Base-by-base conservation (phyloP, 352 stramenopile species). In the Nothophytophthora sp. region DNA sequence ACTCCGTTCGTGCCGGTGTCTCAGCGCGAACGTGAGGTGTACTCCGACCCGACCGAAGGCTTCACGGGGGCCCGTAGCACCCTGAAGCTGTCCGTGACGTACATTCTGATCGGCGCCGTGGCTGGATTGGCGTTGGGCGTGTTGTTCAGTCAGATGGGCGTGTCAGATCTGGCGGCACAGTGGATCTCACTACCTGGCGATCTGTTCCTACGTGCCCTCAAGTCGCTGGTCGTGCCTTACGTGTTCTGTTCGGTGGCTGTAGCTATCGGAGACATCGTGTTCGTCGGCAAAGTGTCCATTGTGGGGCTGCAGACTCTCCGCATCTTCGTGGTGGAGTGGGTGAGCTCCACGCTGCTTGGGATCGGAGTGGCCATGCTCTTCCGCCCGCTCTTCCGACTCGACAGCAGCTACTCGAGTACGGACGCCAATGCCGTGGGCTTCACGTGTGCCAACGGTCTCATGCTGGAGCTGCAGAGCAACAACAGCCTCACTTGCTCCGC, bases 191-290 rank as follows among this genome's bases (percentile, higher is more conserved):
- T 92, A 15, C 84, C 84, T 0, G 81, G 84, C 0, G 74, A 92
- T 7, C 58, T 94, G 35, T 94, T 92, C 52, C 52, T 91, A 8
- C 73, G 84, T 22, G 84, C 79, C 5, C 61, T 92, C 28, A 91
- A 87, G 55, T 76, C 77, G 23, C 60, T 94, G 5, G 81, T 91
- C 13, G 52, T 94, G 11, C 84, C 84, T 16, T 86, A 91, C 47
- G 80, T 92, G 2, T 94, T 94, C 63, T 92, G 77, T 44, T 80
- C 78, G 0, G 81, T 94, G 12, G 76, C 81, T 0, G 78, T 94
- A 7, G 80, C 80, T 19, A 80, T 91, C 11, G 78, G 76, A 0
- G 84, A 92, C 52, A 85, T 90, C 27, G 68, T 94, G 28, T 84
- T 81, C 30, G 73, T 90, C 3, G 81, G 81, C 30, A 90, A 90